Conservation (phyloP, 805 yeast species). For the Zygosaccharomyces bisporus region DNA sequence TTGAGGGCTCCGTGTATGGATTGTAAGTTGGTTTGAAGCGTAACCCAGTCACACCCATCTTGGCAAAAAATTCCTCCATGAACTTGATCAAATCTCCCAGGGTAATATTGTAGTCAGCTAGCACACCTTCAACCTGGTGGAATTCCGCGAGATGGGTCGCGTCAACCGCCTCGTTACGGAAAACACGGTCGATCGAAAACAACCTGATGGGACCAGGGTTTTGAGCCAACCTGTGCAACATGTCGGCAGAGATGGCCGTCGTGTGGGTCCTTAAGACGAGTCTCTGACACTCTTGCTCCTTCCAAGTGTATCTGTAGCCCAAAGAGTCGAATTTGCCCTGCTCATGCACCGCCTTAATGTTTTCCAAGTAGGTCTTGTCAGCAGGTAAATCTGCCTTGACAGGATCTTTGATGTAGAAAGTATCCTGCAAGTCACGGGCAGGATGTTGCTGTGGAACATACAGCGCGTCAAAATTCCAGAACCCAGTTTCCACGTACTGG, state of each 20-base stretch:
- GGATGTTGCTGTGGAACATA: conserved; percentile 99
- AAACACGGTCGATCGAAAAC: conserved; percentile 95
- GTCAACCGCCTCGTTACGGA: conserved; percentile 99
- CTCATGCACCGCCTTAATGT: conserved; percentile 81
- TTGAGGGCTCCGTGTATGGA: conserved; percentile 98
- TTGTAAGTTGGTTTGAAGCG: conserved; percentile 98
- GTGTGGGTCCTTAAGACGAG: conserved; percentile 97
- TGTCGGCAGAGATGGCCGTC: conserved; percentile 85
- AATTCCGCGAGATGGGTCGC: conserved; percentile 99
- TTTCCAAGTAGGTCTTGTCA: conserved; percentile 73
- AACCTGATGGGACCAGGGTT: conserved; percentile 87
- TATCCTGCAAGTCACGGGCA: conserved; percentile 98
- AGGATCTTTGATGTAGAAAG: conserved; percentile 96
- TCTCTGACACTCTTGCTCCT: conserved; percentile 80
- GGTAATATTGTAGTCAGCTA: conserved; percentile 93
- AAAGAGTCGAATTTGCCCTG: conserved; percentile 89
- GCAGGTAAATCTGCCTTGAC: conserved; percentile 72
- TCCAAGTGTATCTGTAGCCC: conserved; percentile 99
- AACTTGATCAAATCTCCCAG: conserved; percentile 95
- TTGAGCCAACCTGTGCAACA: conserved; percentile 82
- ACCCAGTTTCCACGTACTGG: conserved; percentile 96
- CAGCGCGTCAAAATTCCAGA: conserved; percentile 97
- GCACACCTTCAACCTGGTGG: conserved; percentile 98
- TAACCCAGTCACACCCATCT: conserved; percentile 94
- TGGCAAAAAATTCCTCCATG: conserved; percentile 94